Evolutionary conservation across 306 rosid species (phyloP).

Genomic region (Acmispon strigosus): DNA sequence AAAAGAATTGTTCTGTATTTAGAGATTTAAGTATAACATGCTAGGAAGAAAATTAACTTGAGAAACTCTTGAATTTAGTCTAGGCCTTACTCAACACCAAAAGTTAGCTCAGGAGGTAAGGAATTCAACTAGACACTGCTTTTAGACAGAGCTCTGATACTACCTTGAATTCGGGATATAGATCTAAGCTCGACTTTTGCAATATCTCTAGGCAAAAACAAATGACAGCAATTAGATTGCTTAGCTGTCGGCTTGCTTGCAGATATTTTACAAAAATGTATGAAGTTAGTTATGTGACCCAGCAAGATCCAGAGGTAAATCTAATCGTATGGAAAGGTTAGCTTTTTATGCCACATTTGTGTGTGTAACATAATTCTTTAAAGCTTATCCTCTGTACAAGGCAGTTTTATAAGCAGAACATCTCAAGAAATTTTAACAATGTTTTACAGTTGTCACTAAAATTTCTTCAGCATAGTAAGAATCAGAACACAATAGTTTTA

Average conservation of each 20-base stretch:
- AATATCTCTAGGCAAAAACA: neutral
- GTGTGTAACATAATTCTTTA: neutral
- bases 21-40: neutral
- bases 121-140: no score
- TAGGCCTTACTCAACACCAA: no score
- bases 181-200: no score
- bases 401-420: neutral
- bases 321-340: neutral
- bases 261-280: neutral
- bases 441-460: neutral
- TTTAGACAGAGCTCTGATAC: no score
- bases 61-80: no score
- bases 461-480: slow-evolving; percentile 1
- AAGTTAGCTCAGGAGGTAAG: no score
- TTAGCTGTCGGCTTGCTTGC: neutral
- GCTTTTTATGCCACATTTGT: neutral
- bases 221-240: neutral
- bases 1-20: neutral
- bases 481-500: neutral
- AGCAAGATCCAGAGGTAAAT: neutral
- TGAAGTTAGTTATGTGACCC: neutral
- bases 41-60: neutral
- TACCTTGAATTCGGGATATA: no score
- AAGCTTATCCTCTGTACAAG: neutral
- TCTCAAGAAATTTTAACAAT: neutral